Conservation (phyloP, 2,329 filamentous ascomycete species). For the Myotisia sp. region DNA sequence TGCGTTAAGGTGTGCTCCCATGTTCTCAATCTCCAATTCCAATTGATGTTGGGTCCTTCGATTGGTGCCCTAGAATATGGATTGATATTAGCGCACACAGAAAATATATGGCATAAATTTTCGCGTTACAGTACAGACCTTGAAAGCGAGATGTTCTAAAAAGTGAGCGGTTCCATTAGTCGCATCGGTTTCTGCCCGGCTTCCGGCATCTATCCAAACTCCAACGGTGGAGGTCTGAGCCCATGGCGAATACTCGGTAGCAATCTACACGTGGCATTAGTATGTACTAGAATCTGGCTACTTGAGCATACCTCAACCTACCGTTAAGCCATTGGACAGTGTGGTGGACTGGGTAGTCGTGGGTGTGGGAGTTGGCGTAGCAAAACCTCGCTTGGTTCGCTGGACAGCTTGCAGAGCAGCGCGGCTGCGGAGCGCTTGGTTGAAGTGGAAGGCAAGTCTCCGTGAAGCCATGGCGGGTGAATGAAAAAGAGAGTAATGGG, state of each 20-base stretch:
- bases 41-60: slow-evolving; percentile 93
- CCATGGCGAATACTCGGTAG: slow-evolving; percentile 94
- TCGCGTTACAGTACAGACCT: slow-evolving; percentile 56
- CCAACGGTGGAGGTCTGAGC: slow-evolving; percentile 96
- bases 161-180: slow-evolving; percentile 99
- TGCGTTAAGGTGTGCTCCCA: slow-evolving; percentile 97
- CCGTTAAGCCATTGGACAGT: slow-evolving; percentile 92
- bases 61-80: slow-evolving; percentile 54
- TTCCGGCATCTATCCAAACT: slow-evolving; percentile 98
- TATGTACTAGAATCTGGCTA: slow-evolving; percentile 13
- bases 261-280: slow-evolving; percentile 51
- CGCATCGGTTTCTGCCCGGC: slow-evolving; percentile 92
- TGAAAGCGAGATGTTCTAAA: slow-evolving; percentile 98
- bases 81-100: neutral
- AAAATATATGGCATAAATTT: neutral
- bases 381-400: slow-evolving; percentile 72
- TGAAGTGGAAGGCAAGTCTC: slow-evolving; percentile 89
- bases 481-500: slow-evolving; percentile 30
- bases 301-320: slow-evolving; percentile 29
- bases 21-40: slow-evolving; percentile 99
- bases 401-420: slow-evolving; percentile 65
- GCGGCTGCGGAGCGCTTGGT: slow-evolving; percentile 77
- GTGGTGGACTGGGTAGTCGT: slow-evolving; percentile 90
- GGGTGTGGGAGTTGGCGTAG: slow-evolving; percentile 55
- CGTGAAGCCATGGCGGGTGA: slow-evolving; percentile 72